Conservation (phyloP, 768 basidiomycete species). For the Rhodotorula sphaerocarpa region DNA sequence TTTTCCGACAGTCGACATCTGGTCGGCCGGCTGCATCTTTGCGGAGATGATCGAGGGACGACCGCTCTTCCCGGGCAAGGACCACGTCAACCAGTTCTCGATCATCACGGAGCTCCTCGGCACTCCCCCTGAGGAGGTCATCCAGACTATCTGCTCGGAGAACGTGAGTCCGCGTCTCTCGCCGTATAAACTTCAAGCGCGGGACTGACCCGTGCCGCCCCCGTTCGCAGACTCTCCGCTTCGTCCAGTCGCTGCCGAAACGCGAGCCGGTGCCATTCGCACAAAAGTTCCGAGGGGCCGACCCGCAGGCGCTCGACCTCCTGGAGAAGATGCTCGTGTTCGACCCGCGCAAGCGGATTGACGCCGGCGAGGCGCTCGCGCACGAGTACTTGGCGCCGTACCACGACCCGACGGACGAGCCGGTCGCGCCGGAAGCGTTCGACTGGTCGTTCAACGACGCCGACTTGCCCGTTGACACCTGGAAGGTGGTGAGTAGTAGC, state of each 20-base stretch:
- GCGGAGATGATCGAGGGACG: slow-evolving; percentile 99
- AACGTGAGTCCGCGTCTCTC: slow-evolving; percentile 56
- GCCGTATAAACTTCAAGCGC: background rate
- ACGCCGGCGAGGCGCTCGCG: slow-evolving; percentile 74
- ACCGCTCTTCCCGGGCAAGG: slow-evolving; percentile 97
- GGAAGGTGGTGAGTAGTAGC: slow-evolving; percentile 65
- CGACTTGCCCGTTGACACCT: slow-evolving; percentile 93
- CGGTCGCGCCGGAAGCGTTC: slow-evolving; percentile 83
- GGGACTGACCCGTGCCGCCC: no score
- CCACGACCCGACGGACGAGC: slow-evolving; percentile 97
- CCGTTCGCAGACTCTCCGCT: slow-evolving; percentile 71
- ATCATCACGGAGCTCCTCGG: slow-evolving; percentile 97
- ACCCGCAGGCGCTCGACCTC: slow-evolving; percentile 84
- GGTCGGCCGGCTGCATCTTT: slow-evolving; percentile 99
- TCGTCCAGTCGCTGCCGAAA: slow-evolving; percentile 96
- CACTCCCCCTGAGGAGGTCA: slow-evolving; percentile 99
- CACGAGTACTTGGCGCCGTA: slow-evolving; percentile 96
- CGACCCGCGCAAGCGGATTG: slow-evolving; percentile 94
- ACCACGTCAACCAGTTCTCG: slow-evolving; percentile 99
- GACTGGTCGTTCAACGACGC: slow-evolving; percentile 99
- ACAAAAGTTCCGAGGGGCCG: slow-evolving; percentile 80
- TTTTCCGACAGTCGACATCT: slow-evolving; percentile 85
- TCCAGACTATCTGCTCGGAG: slow-evolving; percentile 94
- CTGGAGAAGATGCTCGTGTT: slow-evolving; percentile 99
- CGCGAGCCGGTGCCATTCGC: slow-evolving; percentile 89